These are phyloP conservation scores for Hortaea sp. DNA, from an alignment of 2,329 filamentous ascomycete species.

Conservation along the genomic window DNA sequence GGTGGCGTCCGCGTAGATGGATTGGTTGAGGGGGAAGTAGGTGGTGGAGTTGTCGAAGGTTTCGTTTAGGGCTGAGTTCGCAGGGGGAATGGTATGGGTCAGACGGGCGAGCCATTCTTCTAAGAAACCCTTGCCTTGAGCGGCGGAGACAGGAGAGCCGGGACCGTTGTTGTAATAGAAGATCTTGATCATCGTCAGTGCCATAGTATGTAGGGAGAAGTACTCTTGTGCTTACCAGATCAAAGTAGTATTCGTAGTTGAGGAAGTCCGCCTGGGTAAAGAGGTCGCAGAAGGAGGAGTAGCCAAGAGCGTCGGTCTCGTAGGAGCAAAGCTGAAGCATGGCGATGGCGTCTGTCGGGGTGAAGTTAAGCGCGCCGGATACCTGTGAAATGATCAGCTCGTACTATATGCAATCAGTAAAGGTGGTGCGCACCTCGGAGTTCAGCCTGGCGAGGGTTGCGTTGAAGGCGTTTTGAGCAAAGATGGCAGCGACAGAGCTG, in stretches of 20 bases:
- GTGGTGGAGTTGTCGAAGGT: neutral
- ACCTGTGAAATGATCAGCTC: neutral
- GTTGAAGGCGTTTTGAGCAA: neutral
- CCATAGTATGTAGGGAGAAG: neutral
- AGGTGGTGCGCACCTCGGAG: neutral
- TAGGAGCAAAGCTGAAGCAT: slow-evolving; percentile 7
- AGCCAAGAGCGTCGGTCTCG: neutral
- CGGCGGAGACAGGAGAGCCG: too few species aligned
- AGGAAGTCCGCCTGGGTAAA: neutral
- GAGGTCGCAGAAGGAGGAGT: neutral
- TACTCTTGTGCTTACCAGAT: neutral
- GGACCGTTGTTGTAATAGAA: too few species aligned
- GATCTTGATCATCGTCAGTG: too few species aligned
- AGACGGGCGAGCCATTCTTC: neutral
- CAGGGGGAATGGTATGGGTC: neutral
- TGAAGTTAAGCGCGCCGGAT: neutral
- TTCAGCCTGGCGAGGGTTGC: neutral
- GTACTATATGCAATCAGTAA: neutral
- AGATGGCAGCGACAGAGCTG: neutral
- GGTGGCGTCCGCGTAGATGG: neutral
- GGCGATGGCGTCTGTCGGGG: neutral
- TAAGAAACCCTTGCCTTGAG: neutral
- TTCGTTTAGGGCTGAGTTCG: neutral
- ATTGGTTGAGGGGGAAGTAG: neutral
- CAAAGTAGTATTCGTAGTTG: neutral